Percentiles rank a stretch among this genome's conserved stretches.
phyloP scores from a whole-genome alignment of 345 rosid species.

The Lepidium africanum region DNA sequence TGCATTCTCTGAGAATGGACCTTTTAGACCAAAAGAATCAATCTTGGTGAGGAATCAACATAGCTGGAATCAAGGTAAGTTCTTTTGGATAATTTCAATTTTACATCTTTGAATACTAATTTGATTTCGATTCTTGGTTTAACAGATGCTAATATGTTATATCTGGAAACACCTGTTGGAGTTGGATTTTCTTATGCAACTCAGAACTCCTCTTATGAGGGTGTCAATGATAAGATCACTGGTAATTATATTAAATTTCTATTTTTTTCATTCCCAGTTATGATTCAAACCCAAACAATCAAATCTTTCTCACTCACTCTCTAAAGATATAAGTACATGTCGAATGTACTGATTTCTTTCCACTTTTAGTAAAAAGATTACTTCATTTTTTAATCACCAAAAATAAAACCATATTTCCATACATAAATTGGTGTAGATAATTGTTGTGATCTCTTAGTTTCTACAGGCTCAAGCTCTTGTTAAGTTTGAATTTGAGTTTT shows the following conservation, averaged over 20 bases:
- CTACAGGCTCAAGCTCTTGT: neutral
- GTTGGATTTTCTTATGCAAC: conserved; percentile 92
- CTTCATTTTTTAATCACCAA: no score
- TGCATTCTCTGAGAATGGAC: conserved; percentile 94
- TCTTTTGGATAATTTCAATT: neutral
- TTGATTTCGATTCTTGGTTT: neutral
- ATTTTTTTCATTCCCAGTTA: neutral
- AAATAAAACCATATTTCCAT: neutral
- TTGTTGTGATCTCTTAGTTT: no score
- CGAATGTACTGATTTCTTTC: no score
- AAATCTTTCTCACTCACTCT: neutral
- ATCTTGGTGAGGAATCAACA: conserved; percentile 59
- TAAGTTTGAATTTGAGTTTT: no score
- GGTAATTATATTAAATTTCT: conserved; percentile 25
- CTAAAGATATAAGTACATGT: no score
- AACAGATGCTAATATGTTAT: conserved; percentile 88
- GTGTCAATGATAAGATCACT: conserved; percentile 71
- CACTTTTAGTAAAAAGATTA: no score
- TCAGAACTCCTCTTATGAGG: conserved; percentile 51
- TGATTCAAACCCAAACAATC: neutral
- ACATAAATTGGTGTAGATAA: neutral
- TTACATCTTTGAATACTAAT: neutral
- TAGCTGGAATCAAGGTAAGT: conserved; percentile 79
- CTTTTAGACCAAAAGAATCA: conserved; percentile 83
- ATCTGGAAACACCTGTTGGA: conserved; percentile 87